Evolutionary conservation across 495 filamentous ascomycete genomes (phyloP).

Genomic region (Xylaria palmicola): DNA sequence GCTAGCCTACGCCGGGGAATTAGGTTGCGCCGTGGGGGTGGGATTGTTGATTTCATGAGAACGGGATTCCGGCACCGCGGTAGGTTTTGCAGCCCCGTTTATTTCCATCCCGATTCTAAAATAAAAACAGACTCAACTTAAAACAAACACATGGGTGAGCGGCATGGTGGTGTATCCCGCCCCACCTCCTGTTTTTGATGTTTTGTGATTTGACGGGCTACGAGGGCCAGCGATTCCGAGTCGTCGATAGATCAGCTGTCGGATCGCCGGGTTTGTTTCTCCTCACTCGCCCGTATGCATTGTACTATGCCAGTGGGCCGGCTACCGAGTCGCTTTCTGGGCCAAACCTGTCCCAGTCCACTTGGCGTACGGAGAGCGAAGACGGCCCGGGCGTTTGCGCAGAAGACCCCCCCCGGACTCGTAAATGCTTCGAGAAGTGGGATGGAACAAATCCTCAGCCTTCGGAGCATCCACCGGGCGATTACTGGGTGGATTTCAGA

Average conservation of each 20-base stretch:
- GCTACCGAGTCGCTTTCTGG: conserved; percentile 1
- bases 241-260: background rate
- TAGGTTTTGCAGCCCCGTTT: too few species aligned
- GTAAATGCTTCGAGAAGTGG: conserved; percentile 2
- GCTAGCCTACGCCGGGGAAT: too few species aligned
- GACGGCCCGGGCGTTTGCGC: background rate
- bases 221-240: background rate
- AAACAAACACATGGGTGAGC: too few species aligned
- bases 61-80: background rate
- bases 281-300: background rate
- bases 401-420: background rate
- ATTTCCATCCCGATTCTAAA: too few species aligned
- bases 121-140: too few species aligned
- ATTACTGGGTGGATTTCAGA: background rate
- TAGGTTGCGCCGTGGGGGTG: too few species aligned
- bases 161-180: too few species aligned
- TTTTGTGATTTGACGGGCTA: conserved; percentile 11
- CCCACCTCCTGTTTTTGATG: background rate
- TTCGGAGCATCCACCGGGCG: background rate
- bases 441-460: background rate
- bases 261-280: conserved; percentile 1
- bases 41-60: background rate
- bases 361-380: conserved; percentile 11
- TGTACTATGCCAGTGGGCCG: background rate
- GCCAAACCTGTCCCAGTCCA: too few species aligned